A percentile compares a stretch with the other conserved stretches of the same genome.
Evolutionary conservation across 345 rosid genomes (phyloP).

Genomic region (Aegle marmelos): DNA sequence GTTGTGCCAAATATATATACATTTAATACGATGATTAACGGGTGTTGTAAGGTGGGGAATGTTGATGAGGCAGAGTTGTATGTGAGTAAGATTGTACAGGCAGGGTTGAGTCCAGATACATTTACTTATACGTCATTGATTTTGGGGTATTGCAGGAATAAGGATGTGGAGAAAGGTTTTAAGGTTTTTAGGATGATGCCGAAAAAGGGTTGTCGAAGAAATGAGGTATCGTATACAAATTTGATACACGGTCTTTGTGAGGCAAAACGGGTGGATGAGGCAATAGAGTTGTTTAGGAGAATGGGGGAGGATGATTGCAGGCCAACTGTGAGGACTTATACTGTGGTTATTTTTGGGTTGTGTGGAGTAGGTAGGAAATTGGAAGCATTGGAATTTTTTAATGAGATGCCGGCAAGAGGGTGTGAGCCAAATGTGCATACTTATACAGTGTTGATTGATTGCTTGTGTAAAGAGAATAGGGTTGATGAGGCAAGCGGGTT

Average conservation of each 20-base stretch:
- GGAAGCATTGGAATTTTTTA: slow-evolving; percentile 54
- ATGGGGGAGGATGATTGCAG: slow-evolving; percentile 65
- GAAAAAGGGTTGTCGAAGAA: slow-evolving; percentile 58
- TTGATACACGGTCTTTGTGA: slow-evolving; percentile 86
- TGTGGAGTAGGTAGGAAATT: slow-evolving; percentile 46
- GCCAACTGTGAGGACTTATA: slow-evolving; percentile 78
- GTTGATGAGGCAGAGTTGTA: slow-evolving; percentile 52
- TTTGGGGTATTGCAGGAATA: slow-evolving; percentile 69
- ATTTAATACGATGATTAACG: slow-evolving; percentile 73
- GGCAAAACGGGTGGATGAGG: slow-evolving; percentile 62
- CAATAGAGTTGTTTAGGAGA: slow-evolving; percentile 47
- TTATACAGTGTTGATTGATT: slow-evolving; percentile 67
- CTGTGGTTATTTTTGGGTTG: slow-evolving; percentile 64
- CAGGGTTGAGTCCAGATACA: slow-evolving; percentile 57
- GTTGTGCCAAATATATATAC: slow-evolving; percentile 54
- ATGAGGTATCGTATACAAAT: slow-evolving; percentile 69
- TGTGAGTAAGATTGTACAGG: slow-evolving; percentile 58
- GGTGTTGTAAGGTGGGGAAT: slow-evolving; percentile 64
- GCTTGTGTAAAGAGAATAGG: slow-evolving; percentile 53
- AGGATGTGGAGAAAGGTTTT: slow-evolving; percentile 63
- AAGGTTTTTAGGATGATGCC: slow-evolving; percentile 57
- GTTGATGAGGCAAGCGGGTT: slow-evolving; percentile 57
- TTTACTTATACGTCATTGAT: slow-evolving; percentile 78
- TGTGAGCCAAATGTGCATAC: slow-evolving; percentile 75
- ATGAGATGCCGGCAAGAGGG: slow-evolving; percentile 63